A percentile compares a stretch with the other conserved stretches of the same genome.
Evolutionary conservation across 441 rosid species (phyloP).

Genomic region (Pelargonium australe): DNA sequence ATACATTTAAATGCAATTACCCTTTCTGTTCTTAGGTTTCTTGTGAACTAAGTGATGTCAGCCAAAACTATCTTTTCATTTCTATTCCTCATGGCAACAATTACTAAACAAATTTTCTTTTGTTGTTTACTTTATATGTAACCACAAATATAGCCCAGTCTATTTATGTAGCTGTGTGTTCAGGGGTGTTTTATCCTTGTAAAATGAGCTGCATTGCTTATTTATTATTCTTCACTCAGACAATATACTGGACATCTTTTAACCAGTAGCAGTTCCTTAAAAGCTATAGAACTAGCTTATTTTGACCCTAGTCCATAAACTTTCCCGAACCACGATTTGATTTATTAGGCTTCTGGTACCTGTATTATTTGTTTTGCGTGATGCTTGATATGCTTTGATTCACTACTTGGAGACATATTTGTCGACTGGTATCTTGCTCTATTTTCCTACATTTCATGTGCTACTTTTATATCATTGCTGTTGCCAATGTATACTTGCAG

Average conservation of each 20-base stretch:
- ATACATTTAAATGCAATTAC: background rate
- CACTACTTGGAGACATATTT: background rate
- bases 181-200: background rate
- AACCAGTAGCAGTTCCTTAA: background rate
- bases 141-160: background rate
- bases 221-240: background rate
- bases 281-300: background rate
- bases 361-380: background rate
- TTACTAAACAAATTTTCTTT: background rate
- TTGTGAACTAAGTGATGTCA: background rate
- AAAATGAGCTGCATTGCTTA: background rate
- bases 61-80: background rate
- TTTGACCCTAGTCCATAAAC: background rate
- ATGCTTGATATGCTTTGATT: background rate
- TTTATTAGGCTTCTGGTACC: background rate
- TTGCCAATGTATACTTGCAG: constrained; percentile 29
- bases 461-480: background rate
- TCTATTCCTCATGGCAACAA: background rate
- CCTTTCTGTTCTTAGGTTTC: background rate
- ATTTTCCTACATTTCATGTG: background rate
- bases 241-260: background rate
- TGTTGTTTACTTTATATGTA: too few species aligned
- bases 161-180: background rate
- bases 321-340: background rate
- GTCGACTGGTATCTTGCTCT: background rate